Percentiles rank a stretch among this genome's conserved stretches.
Evolutionary conservation across 208 protist species (phyloP).

Genomic region (Giardia muris): DNA sequence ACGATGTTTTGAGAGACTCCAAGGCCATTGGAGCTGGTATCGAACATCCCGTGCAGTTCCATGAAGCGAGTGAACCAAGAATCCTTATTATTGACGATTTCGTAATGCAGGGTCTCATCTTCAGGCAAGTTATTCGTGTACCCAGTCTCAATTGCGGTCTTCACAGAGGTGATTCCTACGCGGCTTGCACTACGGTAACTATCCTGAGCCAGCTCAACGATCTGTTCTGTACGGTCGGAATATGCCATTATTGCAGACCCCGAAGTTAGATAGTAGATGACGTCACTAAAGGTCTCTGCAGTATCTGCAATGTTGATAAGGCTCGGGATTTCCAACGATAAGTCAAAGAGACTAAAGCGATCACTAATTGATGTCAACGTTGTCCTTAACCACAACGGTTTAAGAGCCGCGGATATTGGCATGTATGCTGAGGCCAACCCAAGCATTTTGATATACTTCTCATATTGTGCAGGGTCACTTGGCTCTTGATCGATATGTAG

Average conservation of each 20-base stretch:
- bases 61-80: background rate
- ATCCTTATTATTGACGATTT: background rate
- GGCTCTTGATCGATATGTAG: background rate
- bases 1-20: background rate
- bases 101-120: background rate
- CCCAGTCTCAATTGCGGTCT: background rate
- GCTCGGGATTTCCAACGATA: background rate
- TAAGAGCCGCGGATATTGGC: background rate
- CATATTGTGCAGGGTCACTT: background rate
- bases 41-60: background rate
- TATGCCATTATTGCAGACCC: background rate
- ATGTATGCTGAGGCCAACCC: background rate
- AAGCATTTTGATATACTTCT: background rate
- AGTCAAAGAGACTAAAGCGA: background rate
- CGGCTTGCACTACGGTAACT: background rate
- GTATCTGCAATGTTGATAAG: background rate
- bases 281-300: background rate
- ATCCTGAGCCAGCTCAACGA: background rate
- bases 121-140: background rate
- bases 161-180: background rate
- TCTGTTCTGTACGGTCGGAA: background rate
- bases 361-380: background rate
- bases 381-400: background rate
- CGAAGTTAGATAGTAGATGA: background rate
- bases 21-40: background rate